phyloP scores from a whole-genome alignment of 2,329 filamentous ascomycete species.

The Aspergillus brunneoviolaceus region DNA sequence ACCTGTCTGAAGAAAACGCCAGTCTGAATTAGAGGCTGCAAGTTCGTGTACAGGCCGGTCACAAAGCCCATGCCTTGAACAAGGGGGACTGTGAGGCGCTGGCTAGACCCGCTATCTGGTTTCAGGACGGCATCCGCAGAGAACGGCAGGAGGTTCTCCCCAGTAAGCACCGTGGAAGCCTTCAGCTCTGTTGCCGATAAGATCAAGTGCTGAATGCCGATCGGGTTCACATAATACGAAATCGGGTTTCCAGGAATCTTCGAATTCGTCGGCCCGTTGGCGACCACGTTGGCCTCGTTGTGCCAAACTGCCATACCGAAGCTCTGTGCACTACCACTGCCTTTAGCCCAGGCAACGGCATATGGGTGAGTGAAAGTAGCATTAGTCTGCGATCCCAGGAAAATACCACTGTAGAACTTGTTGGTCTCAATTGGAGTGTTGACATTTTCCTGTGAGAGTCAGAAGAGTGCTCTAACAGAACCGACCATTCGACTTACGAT shows the following conservation, averaged over 20 bases:
- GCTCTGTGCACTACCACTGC: constrained; percentile 61
- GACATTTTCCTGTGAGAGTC: constrained; percentile 28
- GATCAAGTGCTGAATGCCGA: constrained; percentile 77
- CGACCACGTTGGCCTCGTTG: constrained; percentile 64
- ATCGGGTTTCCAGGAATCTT: constrained; percentile 57
- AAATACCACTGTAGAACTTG: constrained; percentile 75
- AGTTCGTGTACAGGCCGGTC: constrained; percentile 71
- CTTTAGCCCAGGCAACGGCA: constrained; percentile 66
- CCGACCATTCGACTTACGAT: constrained; percentile 32
- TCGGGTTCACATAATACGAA: constrained; percentile 75
- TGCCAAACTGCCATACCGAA: constrained; percentile 80
- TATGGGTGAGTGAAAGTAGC: constrained; percentile 76
- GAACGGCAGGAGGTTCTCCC: constrained; percentile 55
- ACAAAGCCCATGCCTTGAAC: constrained; percentile 89
- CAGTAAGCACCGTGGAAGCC: constrained; percentile 55
- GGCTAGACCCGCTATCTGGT: constrained; percentile 51
- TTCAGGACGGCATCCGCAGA: constrained; percentile 68
- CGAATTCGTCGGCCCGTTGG: constrained; percentile 60
- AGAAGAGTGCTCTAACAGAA: constrained; percentile 1
- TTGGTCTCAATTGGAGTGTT: constrained; percentile 46
- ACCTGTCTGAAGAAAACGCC: constrained; percentile 72
- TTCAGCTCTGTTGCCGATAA: constrained; percentile 76
- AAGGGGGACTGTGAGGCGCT: constrained; percentile 73
- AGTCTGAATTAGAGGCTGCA: constrained; percentile 71
- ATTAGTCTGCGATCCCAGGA: constrained; percentile 68